Conservation (phyloP, 2,329 filamentous ascomycete genomes). For the Nemania abortiva region DNA sequence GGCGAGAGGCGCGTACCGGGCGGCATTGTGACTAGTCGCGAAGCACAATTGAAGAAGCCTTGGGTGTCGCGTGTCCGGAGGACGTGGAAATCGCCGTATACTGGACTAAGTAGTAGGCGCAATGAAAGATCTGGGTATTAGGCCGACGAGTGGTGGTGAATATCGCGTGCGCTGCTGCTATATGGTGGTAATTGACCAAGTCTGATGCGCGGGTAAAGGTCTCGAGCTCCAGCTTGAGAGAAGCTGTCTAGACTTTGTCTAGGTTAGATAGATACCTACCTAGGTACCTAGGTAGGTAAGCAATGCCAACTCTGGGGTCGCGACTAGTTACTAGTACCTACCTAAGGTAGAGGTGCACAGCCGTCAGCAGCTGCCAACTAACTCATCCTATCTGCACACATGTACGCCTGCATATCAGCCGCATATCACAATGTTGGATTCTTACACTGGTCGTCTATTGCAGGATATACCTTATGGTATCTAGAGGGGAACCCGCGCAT, state of each 20-base stretch:
- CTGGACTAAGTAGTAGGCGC: slow-evolving; percentile 1
- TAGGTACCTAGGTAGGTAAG: no score
- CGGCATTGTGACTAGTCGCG: slow-evolving; percentile 35
- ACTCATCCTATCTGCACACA: no score
- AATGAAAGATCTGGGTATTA: slow-evolving; percentile 1
- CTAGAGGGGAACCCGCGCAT: no score
- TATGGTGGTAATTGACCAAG: not conserved
- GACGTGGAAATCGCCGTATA: not conserved
- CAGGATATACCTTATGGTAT: no score
- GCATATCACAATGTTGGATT: no score
- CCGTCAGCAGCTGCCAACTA: no score
- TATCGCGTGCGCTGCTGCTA: slow-evolving; percentile 5
- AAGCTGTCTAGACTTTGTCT: not conserved
- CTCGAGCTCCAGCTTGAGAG: not conserved
- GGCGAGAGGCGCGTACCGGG: slow-evolving; percentile 39
- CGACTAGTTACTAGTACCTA: no score
- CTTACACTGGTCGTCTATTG: no score
- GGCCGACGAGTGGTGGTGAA: not conserved
- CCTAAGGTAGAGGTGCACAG: no score
- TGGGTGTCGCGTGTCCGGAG: slow-evolving; percentile 23
- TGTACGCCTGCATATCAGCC: no score
- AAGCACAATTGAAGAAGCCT: slow-evolving; percentile 2
- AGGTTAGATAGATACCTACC: no score
- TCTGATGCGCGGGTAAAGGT: not conserved
- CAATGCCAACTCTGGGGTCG: no score